Evolutionary conservation across 345 rosid genomes (phyloP), one percentile per base, ranked within the genome.

Genomic region (Heritiera fomes): DNA sequence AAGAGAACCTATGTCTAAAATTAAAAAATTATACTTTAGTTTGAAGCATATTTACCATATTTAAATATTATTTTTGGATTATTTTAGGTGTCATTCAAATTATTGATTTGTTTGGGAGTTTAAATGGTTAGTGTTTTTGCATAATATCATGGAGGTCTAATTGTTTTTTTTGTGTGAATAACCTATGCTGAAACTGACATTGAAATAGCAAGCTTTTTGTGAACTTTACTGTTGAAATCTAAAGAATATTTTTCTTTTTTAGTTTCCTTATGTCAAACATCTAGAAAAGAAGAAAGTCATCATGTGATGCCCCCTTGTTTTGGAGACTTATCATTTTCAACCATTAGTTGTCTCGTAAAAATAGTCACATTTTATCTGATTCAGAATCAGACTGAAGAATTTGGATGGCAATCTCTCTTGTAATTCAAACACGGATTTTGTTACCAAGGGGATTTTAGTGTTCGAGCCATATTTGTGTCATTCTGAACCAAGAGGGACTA

Each of bases 51-150:
- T 17, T 52, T 50, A 8, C 8, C 30, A 32, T 12, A 20, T 52
- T 32, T 34, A 5, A 56, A 34, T 30, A 1, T 52, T 15, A 6
- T 49, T 50, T 17, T 32, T 30, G 61, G 60, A 52, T 50, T 52
- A 53, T 72, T 72, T 52, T 72, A 34, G 61, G 30, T 53, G 46
- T 45, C 75, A 72, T 53, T 72, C 28, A 34, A 52, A 52, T 61
- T 8, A 5, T 52, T 53, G n/a, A 8, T 72, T 52, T 1, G 18
- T 34, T 52, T 17, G 17, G 14, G 15, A 34, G 12, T 71, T 66
- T 69, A 5, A 20, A 41, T 60, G 6, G 23, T 60, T 60, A 8
- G 10, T 9, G 32, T 18, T 62, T 11, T 3, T 13, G 9, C n/a
- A 63, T 32, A 14, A 63, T 13, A 13, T 7, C n/a, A 14, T 63